phyloP scores from a whole-genome alignment of 2,329 filamentous ascomycete genomes.

The Hyphodiscus sp. region DNA sequence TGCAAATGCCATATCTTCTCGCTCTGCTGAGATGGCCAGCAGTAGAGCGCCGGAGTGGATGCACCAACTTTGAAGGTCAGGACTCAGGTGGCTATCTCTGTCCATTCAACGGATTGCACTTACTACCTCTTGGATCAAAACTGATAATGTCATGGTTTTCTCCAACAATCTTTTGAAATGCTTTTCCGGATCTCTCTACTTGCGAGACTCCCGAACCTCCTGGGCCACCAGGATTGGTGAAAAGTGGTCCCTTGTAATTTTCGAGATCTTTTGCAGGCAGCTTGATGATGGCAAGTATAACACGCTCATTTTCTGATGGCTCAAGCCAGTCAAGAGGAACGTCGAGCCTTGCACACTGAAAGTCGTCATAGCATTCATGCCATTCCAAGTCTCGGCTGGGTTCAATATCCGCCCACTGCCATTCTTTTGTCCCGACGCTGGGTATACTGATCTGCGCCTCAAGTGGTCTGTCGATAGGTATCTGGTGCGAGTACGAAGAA shows the following conservation, averaged over 20 bases:
- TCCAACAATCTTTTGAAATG: slow-evolving; percentile 39
- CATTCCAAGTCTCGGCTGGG: slow-evolving; percentile 12
- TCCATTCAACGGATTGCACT: too few relatives aligned
- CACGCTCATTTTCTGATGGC: slow-evolving; percentile 9
- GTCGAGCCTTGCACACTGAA: slow-evolving; percentile 23
- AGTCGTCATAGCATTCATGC: slow-evolving; percentile 19
- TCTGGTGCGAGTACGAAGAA: too few relatives aligned
- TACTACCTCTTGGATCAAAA: slow-evolving; percentile 42
- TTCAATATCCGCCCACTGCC: neutral
- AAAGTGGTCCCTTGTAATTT: slow-evolving; percentile 18
- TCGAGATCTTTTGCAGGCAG: slow-evolving; percentile 14
- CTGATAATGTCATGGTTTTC: slow-evolving; percentile 44
- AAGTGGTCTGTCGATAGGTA: too few relatives aligned
- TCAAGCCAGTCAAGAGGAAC: slow-evolving; percentile 24
- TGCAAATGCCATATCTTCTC: slow-evolving; percentile 40
- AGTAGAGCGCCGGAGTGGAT: slow-evolving; percentile 42
- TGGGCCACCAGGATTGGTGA: slow-evolving; percentile 34
- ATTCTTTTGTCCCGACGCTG: too few relatives aligned
- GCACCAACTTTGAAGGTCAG: slow-evolving; percentile 28
- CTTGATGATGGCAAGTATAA: slow-evolving; percentile 16
- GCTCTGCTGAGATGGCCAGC: slow-evolving; percentile 40
- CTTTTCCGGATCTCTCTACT: slow-evolving; percentile 22
- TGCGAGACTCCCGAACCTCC: slow-evolving; percentile 39
- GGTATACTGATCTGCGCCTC: too few relatives aligned
- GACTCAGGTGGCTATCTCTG: too few relatives aligned